Base-by-base conservation (phyloP, 345 rosid species). In the Lenwebbia sp. region DNA sequence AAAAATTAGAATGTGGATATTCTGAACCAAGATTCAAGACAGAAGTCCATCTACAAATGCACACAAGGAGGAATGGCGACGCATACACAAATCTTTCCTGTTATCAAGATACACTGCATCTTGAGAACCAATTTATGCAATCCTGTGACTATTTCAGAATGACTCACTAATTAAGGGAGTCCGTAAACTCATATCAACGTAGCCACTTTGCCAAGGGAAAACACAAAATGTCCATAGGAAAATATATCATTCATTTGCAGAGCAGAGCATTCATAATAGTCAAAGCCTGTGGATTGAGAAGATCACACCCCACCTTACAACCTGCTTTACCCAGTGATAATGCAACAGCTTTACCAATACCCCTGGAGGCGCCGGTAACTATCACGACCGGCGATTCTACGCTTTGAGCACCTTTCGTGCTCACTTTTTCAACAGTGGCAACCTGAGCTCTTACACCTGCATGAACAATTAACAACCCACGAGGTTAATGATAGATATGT, bases 291-390 rank as follows among this genome's bases (percentile, higher is more conserved):
- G 3, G 78, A 37, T 70, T 19, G 25, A 19, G 7, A 70, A 17
- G 86, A 70, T 13, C 81, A 23, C 47, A 50, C 90, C 90, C 81
- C 82, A 93, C 96, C 95, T 92, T 92, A 84, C 94, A 94, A 47
- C 96, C 96, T 3, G 97, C 94, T 93, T 95, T 98, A 49, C 98
- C 99, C 91, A 98, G 82, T 75, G 98, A 85, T 84, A 95, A 89
- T 26, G 99, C 99, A 88, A 98, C 87, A 6, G 99, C 95, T 91
- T 87, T 98, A 83, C 99, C 99, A 88, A 98, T 98, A 52, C 99
- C 99, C 89, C 99, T 94, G 44, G 99, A 98, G 52, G 99, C 99
- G 91, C 99, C 99, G 10, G 98, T 98, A 65, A 98, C 93, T 50
- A 98, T 88, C 13, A 91, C 99, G 3, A 95, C 99, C 0, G 96